Conservation (phyloP, 257 asterid genomes). For the Solanum boliviense region DNA sequence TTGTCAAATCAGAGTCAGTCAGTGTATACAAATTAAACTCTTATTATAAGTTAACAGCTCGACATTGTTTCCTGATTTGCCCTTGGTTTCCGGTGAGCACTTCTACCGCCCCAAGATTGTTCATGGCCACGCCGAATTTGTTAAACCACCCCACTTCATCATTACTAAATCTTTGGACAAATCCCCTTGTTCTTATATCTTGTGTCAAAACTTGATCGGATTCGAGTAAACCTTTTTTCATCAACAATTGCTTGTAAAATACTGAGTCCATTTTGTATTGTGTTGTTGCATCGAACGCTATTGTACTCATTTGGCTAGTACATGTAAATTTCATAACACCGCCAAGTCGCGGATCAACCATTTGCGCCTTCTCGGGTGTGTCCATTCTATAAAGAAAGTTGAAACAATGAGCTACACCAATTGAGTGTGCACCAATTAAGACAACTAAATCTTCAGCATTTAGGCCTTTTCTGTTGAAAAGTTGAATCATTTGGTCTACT, state of each 20-base stretch:
- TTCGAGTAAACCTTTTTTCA: conserved; percentile 34
- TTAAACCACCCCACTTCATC: conserved; percentile 38
- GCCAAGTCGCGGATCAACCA: conserved; percentile 21
- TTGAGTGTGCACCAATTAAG: conserved; percentile 52
- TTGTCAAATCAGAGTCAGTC: neutral
- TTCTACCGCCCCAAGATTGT: conserved; percentile 27
- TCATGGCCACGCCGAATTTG: conserved; percentile 22
- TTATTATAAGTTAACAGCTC: conserved; percentile 21
- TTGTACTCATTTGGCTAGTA: neutral
- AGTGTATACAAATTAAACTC: neutral
- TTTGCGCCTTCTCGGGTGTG: conserved; percentile 11
- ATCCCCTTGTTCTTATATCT: conserved; percentile 10
- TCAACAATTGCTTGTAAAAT: conserved; percentile 33
- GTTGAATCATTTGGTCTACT: conserved; percentile 1
- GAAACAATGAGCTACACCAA: conserved; percentile 45
- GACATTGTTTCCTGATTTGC: conserved; percentile 51
- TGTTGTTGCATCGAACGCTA: conserved; percentile 38
- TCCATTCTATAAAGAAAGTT: conserved; percentile 16
- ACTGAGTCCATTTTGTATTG: conserved; percentile 44
- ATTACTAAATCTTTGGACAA: conserved; percentile 20
- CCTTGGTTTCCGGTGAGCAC: conserved; percentile 52
- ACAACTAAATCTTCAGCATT: conserved; percentile 36
- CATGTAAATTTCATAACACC: conserved; percentile 24
- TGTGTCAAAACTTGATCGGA: conserved; percentile 38
- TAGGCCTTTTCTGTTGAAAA: conserved; percentile 37